Base-by-base conservation (phyloP, 2,329 filamentous ascomycete species). In the Daldinia eschscholtzii region DNA sequence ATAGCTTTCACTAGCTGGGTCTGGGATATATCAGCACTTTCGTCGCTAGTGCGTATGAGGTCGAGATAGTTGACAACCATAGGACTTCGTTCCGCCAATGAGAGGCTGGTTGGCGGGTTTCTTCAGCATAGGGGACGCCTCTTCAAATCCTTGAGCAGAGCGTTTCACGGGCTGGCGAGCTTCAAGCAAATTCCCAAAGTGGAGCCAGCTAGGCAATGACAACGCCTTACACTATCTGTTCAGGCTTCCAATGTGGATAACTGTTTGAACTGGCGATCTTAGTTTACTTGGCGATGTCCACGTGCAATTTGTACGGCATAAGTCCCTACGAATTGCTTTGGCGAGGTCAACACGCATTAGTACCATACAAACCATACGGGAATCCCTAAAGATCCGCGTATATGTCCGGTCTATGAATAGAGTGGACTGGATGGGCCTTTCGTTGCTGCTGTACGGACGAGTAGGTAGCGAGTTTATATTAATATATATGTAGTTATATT, bases 81-180 rank as follows among this genome's bases (percentile, higher is more conserved):
- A 71, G 66, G 69, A 71, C 66, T 69, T 67, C 53, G n/a, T 69
- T 65, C 64, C 64, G 56, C 67, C 67, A 71, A 71, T 71, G 41
- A 60, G 41, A 55, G 56, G 26, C 23, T 20, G 33, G 35, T 26
- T 46, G 41, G 55, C 44, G 62, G 42, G 41, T 61, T 52, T 59
- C 48, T 65, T 61, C 52, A 39, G 53, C 61, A 61, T 60, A 59
- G 58, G 50, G 33, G 46, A 50, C 57, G 52, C 61, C 55, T 57
- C 55, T 65, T 30, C 30, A 65, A 35, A 26, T 50, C 15, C 53
- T 55, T 48, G 64, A 53, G 57, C 69, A 58, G 64, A 60, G 55
- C 46, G 67, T 70, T 70, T 70, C 67, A 64, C 52, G 20, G 20
- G 62, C 62, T 61, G 61, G 64, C 60, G 58, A 55, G 60, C 64